Evolutionary conservation across 2,329 filamentous ascomycete genomes (phyloP), one percentile per base, ranked within the genome.

Genomic region (Fusarium goolgardi): DNA sequence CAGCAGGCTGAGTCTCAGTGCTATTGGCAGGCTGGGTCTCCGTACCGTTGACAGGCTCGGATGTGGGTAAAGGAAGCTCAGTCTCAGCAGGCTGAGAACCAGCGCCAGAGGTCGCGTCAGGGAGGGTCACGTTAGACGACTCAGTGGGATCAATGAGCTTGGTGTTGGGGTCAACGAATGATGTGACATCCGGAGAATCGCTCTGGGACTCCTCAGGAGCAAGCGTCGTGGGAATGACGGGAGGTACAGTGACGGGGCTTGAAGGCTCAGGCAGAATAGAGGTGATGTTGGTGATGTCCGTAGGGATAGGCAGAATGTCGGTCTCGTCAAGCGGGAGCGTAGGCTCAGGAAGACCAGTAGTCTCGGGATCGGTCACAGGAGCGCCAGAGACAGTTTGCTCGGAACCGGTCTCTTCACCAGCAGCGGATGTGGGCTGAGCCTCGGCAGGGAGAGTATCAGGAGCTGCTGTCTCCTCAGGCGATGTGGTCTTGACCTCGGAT

Each of bases 361-460:
- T 67, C 40, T 64, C 43, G 15, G 69, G 65, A 3, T 62, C 55
- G 18, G 54, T 65, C 25, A 65, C 55, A 35, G 61, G 65, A 18
- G 34, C 51, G 18, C 34, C 59, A n/a, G 64, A 67, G 29, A 51
- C 43, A 15, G 64, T 67, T 59, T 63, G 37, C 27, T 66, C 45
- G n/a, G 63, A 39, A 20, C 41, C 50, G 18, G 45, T 51, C n/a
- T 50, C 51, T n/a, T 50, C 35, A 25, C 23, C 23, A 40, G n/a
- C 57, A 31, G 29, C 55, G 3, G 69, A 61, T 5, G 59, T 63
- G 29, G 66, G 67, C 40, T 63, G 23, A 20, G 39, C 39, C 45
- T 47, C 54, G 25, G 21, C 61, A 31, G 61, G 63, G 12, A 20
- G 46, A 37, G 32, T 37, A 18, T 27, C 46, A 16, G 46, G 46